A percentile compares a stretch with the other conserved stretches of the same genome.
Conservation (phyloP, 1,284 basidiomycete genomes). For the Irpex sp. region DNA sequence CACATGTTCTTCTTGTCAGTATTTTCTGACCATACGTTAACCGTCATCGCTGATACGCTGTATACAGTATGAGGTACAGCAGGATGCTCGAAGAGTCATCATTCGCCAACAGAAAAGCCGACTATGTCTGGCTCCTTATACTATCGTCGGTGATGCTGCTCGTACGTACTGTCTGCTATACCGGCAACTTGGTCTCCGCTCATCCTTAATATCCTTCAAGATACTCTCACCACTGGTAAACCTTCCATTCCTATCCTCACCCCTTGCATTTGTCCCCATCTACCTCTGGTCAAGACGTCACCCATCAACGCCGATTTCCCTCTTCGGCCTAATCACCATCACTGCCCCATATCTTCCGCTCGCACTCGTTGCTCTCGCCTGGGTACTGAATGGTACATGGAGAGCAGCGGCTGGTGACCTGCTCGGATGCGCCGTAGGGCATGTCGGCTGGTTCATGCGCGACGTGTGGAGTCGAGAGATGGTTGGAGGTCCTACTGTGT, state of each 20-base stretch:
- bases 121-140: conserved; percentile 91
- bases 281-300: conserved; percentile 97
- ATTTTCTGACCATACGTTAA: background rate
- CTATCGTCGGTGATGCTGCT: conserved; percentile 81
- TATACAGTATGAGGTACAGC: conserved; percentile 86
- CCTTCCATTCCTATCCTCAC: conserved; percentile 86
- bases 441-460: conserved; percentile 89
- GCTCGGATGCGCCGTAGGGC: conserved; percentile 86
- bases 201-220: conserved; percentile 35
- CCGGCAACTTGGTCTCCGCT: background rate
- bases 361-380: conserved; percentile 85
- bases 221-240: conserved; percentile 82
- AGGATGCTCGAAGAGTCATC: conserved; percentile 95
- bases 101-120: conserved; percentile 86
- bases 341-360: conserved; percentile 94
- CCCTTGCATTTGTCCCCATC: conserved; percentile 90
- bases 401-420: conserved; percentile 83
- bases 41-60: background rate
- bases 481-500: conserved; percentile 68
- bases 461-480: conserved; percentile 96
- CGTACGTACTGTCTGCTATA: conserved; percentile 40
- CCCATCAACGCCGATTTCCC: conserved; percentile 89
- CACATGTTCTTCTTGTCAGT: conserved; percentile 97
- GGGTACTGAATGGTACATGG: conserved; percentile 87
- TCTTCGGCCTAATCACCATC: conserved; percentile 93